Base-by-base conservation (phyloP, 495 filamentous ascomycete genomes). In the Opeltia flavorubescens region DNA sequence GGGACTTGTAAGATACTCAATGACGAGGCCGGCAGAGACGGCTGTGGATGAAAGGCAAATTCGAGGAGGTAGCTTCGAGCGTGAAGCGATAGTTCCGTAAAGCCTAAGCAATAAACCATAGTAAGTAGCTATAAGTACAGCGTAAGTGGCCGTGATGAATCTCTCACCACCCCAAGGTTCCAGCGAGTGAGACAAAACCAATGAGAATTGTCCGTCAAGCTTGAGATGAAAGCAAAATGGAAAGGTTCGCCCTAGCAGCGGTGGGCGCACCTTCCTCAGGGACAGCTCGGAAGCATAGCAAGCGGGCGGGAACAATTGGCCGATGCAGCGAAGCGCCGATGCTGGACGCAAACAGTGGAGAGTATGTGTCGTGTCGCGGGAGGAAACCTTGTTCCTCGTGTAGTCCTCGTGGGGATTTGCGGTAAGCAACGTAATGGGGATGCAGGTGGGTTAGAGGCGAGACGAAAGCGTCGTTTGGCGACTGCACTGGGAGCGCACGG, bases 151-250 rank as follows among this genome's bases (percentile, higher is more conserved):
- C n/a, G n/a, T n/a, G n/a, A n/a, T n/a, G n/a, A n/a, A n/a, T n/a
- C n/a, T n/a, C n/a, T n/a, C n/a, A n/a, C n/a, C n/a, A 7, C n/a
- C 15, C 34, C 5, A 4, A 18, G 8, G n/a, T n/a, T 12, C 7
- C n/a, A 17, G 12, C 20, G n/a, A 36, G 34, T 17, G 11, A 36
- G 34, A n/a, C n/a, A 36, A n/a, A 18, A 36, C n/a, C 11, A 36
- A 36, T n/a, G 15, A 17, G 34, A 6, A 36, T 7, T 36, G 7
- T 18, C 34, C 20, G 34, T n/a, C 6, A 18, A 7, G n/a, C 6
- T 36, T 36, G 15, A 25, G 38, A 41, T 12, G 38, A 41, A 41
- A 55, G 59, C 41, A 47, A 49, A 51, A 54, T 40, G 26, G 20
- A 45, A 40, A 28, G 43, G 29, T 31, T 6, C 6, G 6, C 13